Evolutionary conservation across 345 rosid species (phyloP), one percentile per base, ranked within the genome.

Genomic region (Pistacia integerrima): DNA sequence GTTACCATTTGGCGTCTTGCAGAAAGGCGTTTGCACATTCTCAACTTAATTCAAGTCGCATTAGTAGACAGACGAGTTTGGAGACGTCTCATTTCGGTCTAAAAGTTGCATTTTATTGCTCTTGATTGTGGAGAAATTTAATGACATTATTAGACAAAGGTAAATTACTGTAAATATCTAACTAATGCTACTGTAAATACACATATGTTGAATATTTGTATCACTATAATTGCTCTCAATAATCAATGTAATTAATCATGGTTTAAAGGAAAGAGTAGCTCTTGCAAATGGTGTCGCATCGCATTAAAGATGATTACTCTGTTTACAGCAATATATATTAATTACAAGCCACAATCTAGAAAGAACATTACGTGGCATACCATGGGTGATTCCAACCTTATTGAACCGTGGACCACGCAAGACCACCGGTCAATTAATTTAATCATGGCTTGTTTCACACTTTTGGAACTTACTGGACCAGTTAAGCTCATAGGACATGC

Each of bases 1-100:
- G 68, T 64, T 49, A 67, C 70, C 33, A 22, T 76, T 57, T 7
- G 28, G 33, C 69, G 67, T 18, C 18, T 30, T 30, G 35, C 11
- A 3, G 25, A 48, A 38, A 52, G 44, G 52, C 48, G 59, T 16
- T 28, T 59, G 51, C 65, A 58, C 16, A 61, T 76, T 18, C 44
- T 58, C 8, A 35, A 41, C 60, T 59, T 11, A 48, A 36, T 60
- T 20, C 54, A n/a, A 18, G 13, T 4, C 10, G 1, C 18, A 33
- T 13, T 79, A 22, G 35, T 36, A 9, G 58, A 25, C 2, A 73
- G 20, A 56, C 64, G 46, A 36, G 58, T 75, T 35, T 57, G 48
- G 72, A 28, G 73, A 65, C 48, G 68, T 64, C 44, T 17, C 67
- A 60, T 35, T 28, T 20, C 25, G 22, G 67, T 16, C n/a, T 71